Base-by-base conservation (phyloP, 805 yeast species). In the Metschnikowia picachoensis region DNA sequence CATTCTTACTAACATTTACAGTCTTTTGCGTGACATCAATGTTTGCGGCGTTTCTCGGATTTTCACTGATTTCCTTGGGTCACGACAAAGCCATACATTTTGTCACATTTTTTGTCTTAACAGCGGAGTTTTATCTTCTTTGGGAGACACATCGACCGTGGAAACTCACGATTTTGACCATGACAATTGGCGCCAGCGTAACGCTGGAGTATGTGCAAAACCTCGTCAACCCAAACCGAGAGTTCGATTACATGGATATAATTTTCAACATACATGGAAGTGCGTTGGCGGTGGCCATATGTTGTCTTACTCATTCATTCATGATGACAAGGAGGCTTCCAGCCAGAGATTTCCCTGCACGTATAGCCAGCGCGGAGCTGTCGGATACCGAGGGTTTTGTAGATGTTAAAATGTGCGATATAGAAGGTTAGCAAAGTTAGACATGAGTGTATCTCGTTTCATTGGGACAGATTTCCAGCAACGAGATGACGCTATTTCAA, bases 51-150 rank as follows among this genome's bases (percentile, higher is more conserved):
- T 78, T 77, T 49, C 62, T 79, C 7, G 84, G 84, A 16, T 74
- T 79, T 55, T 76, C 82, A 17, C 68, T 64, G 62, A 56, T 79
- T 2, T 68, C 70, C 0, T 53, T 79, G 16, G 60, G 60, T 8
- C 67, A 79, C 57, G 87, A 81, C 55, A 81, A 81, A 59, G 30
- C 68, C 11, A 57, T 76, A 1, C 87, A 81, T 58, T 75, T 76
- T 43, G 9, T 53, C 4, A 73, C 72, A 6, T 81, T 81, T 56
- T 56, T 68, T 39, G 47, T 73, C 0, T 68, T 80, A 11, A 76
- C 85, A 0, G 59, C 62, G 27, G 69, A 80, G 39, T 78, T 80
- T 55, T 73, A 73, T 49, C 73, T 71, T 59, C 51, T 74, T 2
- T 58, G 76, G 39, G 75, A 77, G 32, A 58, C 70, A 8, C 45